Base-by-base conservation (phyloP, 1,139 yeast genomes). In the Lodderomyces theae region DNA sequence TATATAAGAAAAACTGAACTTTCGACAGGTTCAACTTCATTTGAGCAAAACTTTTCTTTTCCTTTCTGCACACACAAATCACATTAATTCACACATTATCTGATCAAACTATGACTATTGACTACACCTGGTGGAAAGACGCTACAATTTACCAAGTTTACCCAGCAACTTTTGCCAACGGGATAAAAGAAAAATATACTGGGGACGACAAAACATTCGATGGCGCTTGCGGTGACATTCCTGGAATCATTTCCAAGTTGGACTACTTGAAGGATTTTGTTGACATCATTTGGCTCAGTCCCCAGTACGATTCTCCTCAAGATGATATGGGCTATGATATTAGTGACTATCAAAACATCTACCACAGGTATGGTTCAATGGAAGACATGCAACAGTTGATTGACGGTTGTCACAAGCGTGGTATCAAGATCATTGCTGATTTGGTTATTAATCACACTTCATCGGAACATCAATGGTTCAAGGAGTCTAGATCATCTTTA, bases 281-380 rank as follows among this genome's bases (percentile, higher is more conserved):
- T 16, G 80, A 76, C 46, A 66, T 75, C 25, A 61, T 79, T 32
- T 79, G 84, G 84, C 59, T 78, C 43, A 72, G 76, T 23, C 84
- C 84, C 29, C 72, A 74, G 65, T 77, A 68, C 57, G 79, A 74
- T 46, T 74, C 80, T 2, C 84, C 84, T 3, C 79, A 74, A 51
- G 75, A 73, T 35, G 84, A 79, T 51, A 78, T 79, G 83, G 84
- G 84, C 2, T 79, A 79, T 54, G 84, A 79, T 52, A 75, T 79
- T 49, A 61, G 75, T 26, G 73, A 79, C 57, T 79, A 79, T 55
- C 67, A 74, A 51, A 66, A 59, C 12, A 67, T 79, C 28, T 70
- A 77, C 54, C 73, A 77, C 4, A 63, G 63, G 46, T 79, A 76
- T 53, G 84, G 84, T 36, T 68, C 79, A 8, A 55, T 77, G 57